Base-by-base conservation (phyloP, 1,284 basidiomycete species). In the Ustilago shanxiensis region DNA sequence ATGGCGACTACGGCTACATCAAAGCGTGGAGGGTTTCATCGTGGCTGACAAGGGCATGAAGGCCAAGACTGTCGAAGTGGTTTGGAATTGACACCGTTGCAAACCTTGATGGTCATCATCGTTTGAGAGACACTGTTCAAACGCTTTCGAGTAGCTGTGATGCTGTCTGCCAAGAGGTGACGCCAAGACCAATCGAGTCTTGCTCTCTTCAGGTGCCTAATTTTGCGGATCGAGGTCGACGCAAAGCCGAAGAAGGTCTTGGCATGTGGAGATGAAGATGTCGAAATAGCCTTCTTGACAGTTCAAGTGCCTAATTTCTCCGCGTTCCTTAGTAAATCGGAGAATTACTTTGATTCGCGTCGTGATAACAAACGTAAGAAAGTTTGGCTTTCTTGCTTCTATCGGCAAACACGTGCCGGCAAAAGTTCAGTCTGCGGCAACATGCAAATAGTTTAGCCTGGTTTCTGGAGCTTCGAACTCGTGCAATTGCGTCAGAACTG, bases 121-220 rank as follows among this genome's bases (percentile, higher is more conserved):
- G n/a, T 5, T 14, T 39, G 16, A 14, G 18, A 13, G 14, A 45
- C 18, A 50, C 53, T 49, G 52, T 20, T 28, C 28, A 18, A 6
- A 10, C 33, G 55, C 49, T 41, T 16, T 55, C 45, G 35, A 22
- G 33, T 28, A 29, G 22, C 10, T n/a, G 18, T 35, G 55, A 33
- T 33, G 31, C 31, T 33, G 31, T 26, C 31, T 52, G 67, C 67
- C 60, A 72, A 66, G 67, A 60, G 20, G 41, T 3, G 24, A 24
- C n/a, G 58, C 44, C 63, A 65, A 65, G 63, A 58, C 37, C 41
- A 14, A 28, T 44, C 22, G 24, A 58, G 24, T 72, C 70, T 72
- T 72, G 70, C 70, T 72, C 70, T 72, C 65, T 33, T 57, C 49
- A 20, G 7, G 16, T 47, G 70, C 70, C 58, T 26, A 5, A 14